Base-by-base conservation (phyloP, 164 flowering plant species). In the Piper longum region DNA sequence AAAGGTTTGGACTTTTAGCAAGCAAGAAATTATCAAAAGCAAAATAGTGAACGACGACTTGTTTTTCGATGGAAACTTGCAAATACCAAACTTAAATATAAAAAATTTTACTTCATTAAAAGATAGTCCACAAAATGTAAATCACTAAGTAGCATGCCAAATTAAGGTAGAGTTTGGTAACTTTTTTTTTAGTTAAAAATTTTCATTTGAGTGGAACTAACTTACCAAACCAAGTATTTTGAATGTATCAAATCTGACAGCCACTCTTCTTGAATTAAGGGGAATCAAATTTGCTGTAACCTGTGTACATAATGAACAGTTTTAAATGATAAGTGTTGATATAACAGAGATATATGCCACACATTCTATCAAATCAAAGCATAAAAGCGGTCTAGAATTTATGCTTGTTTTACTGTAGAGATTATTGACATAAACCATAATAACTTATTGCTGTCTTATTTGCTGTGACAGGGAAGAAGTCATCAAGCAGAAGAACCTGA, bases 261-360 rank as follows among this genome's bases (percentile, higher is more conserved):
- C 95, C 63, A 87, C 96, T 72, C 80, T 86, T 66, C 79, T 83
- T 62, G 91, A 54, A 81, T 73, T 87, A 54, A 92, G 72, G 64
- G 98, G 98, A 1, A 79, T 83, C 62, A 92, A 79, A 75, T 92
- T 83, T 64, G 96, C 98, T 45, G 93, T 92, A 7, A 89, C 98
- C 98, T 92, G 70, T 64, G 8, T 36, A 48, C 14, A 48, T 14
- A 64, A 62, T 18, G 41, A 4, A 13, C 14, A 65, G 36, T 26
- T 26, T 26, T 26, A 26, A 26, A 26, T 26, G 36, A 26, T 26
- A 26, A 26, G 36, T 26, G 36, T 26, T 26, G 36, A 26, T 26
- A 0, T 26, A 0, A 26, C 2, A 26, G 36, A 26, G 36, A 26
- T 26, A 26, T 26, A 26, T 26, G 36, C 36, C 36, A 26, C 36